Percentiles rank a stretch among this genome's conserved stretches.
Evolutionary conservation across 2,329 filamentous ascomycete species (phyloP).

Genomic region (Chaetothyriales sp.): DNA sequence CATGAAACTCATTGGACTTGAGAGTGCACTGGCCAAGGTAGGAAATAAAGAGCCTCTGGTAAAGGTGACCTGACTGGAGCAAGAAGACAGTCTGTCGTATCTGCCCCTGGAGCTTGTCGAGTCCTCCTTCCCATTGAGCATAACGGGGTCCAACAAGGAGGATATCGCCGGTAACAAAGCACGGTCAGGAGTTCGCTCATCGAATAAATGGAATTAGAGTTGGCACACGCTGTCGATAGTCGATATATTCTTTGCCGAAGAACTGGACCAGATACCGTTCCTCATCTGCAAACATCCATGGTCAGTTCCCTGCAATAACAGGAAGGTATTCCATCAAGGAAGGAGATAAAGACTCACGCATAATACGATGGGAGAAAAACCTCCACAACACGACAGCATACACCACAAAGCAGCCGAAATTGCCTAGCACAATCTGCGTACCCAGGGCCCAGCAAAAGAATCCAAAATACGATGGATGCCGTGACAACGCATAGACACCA

Average conservation of each 20-base stretch:
- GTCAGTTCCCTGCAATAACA: neutral
- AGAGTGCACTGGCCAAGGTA: too few relatives aligned
- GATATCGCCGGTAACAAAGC: too few relatives aligned
- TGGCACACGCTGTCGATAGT: slow-evolving; percentile 55
- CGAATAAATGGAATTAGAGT: slow-evolving; percentile 69
- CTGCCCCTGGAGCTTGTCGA: too few relatives aligned
- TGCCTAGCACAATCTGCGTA: slow-evolving; percentile 79
- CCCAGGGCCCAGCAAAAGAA: slow-evolving; percentile 99
- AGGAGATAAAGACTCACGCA: slow-evolving; percentile 31
- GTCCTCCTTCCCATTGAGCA: too few relatives aligned
- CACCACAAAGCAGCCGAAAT: slow-evolving; percentile 57
- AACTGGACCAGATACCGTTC: slow-evolving; percentile 64
- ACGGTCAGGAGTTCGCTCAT: slow-evolving; percentile 14
- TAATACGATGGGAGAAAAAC: slow-evolving; percentile 66
- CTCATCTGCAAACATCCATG: slow-evolving; percentile 40
- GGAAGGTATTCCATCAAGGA: neutral
- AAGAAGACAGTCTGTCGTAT: too few relatives aligned
- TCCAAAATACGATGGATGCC: slow-evolving; percentile 91
- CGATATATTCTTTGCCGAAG: slow-evolving; percentile 67
- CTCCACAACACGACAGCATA: slow-evolving; percentile 66
- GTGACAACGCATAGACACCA: slow-evolving; percentile 59
- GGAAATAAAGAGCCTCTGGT: too few relatives aligned
- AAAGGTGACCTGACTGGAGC: too few relatives aligned
- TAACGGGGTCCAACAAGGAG: too few relatives aligned
- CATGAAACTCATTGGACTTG: too few relatives aligned